Conservation (phyloP, 352 stramenopile species). For the Phytophthora agathidicida region DNA sequence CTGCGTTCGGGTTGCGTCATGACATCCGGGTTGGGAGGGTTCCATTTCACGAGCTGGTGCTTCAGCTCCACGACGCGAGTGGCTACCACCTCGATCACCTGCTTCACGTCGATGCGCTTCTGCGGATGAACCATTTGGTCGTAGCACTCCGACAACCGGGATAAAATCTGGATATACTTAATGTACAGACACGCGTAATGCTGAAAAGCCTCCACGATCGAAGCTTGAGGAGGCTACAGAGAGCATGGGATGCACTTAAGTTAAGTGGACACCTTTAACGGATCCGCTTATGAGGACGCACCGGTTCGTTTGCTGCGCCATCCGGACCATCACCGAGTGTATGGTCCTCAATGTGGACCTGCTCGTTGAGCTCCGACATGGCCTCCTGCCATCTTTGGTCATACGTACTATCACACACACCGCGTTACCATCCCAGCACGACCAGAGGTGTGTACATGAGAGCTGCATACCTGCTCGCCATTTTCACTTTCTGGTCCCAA, state of each 20-base stretch:
- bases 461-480: slow-evolving; percentile 45
- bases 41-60: slow-evolving; percentile 94
- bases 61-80: slow-evolving; percentile 89
- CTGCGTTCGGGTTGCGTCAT: slow-evolving; percentile 72
- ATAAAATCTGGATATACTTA: slow-evolving; percentile 94
- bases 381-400: slow-evolving; percentile 91
- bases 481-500: slow-evolving; percentile 7
- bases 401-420: slow-evolving; percentile 75
- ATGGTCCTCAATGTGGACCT: slow-evolving; percentile 90
- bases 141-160: slow-evolving; percentile 90
- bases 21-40: slow-evolving; percentile 92
- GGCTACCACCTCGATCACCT: slow-evolving; percentile 93
- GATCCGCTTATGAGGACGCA: slow-evolving; percentile 23
- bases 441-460: background rate
- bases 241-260: background rate
- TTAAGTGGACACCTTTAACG: too few species aligned
- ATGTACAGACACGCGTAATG: slow-evolving; percentile 96
- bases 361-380: slow-evolving; percentile 94
- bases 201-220: slow-evolving; percentile 92
- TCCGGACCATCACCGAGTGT: slow-evolving; percentile 60
- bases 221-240: slow-evolving; percentile 62
- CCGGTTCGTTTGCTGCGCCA: slow-evolving; percentile 37
- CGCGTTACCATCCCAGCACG: background rate
- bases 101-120: slow-evolving; percentile 94
- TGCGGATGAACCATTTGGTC: slow-evolving; percentile 95